These are phyloP conservation scores for Rhizoctonia solani DNA, from an alignment of 1,284 basidiomycete species.

Conservation along the genomic window DNA sequence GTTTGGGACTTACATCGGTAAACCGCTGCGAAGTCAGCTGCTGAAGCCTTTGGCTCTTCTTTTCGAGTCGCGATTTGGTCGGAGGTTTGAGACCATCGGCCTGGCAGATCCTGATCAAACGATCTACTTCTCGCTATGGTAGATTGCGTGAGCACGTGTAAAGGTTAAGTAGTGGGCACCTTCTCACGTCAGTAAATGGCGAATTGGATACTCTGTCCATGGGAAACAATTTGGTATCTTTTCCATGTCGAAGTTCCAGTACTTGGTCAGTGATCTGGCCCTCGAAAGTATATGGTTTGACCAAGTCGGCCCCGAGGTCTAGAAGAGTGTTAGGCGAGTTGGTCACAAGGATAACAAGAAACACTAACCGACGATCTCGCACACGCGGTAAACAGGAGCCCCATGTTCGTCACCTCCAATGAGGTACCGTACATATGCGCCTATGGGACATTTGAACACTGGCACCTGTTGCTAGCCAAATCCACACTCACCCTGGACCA, in stretches of 20 bases:
- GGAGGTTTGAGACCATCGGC: conserved; percentile 67
- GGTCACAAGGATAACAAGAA: conserved; percentile 23
- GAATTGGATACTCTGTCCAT: conserved; percentile 86
- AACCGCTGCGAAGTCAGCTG: conserved; percentile 62
- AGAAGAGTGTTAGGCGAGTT: conserved; percentile 37
- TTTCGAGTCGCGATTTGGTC: conserved; percentile 63
- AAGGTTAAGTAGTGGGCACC: not conserved
- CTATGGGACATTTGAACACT: conserved; percentile 50
- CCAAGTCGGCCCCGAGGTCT: conserved; percentile 57
- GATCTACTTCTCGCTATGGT: conserved; percentile 73
- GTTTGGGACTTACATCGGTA: conserved; percentile 66
- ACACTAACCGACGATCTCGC: conserved; percentile 71
- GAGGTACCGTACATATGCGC: conserved; percentile 78
- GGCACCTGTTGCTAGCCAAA: conserved; percentile 41
- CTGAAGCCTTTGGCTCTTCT: conserved; percentile 64
- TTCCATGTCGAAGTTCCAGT: conserved; percentile 74
- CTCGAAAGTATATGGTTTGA: conserved; percentile 77
- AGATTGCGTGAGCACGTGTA: conserved; percentile 8
- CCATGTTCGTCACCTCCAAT: conserved; percentile 61
- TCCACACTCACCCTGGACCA: conserved; percentile 64
- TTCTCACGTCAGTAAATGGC: conserved; percentile 58
- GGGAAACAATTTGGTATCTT: conserved; percentile 57
- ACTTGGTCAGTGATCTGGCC: conserved; percentile 62
- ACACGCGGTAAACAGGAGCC: conserved; percentile 77
- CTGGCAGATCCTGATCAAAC: conserved; percentile 56